Percentiles rank a stretch among this genome's conserved stretches.
These are phyloP conservation scores for Psilocybe subaeruginosa DNA, from an alignment of 768 basidiomycete species.

Conservation along the genomic window DNA sequence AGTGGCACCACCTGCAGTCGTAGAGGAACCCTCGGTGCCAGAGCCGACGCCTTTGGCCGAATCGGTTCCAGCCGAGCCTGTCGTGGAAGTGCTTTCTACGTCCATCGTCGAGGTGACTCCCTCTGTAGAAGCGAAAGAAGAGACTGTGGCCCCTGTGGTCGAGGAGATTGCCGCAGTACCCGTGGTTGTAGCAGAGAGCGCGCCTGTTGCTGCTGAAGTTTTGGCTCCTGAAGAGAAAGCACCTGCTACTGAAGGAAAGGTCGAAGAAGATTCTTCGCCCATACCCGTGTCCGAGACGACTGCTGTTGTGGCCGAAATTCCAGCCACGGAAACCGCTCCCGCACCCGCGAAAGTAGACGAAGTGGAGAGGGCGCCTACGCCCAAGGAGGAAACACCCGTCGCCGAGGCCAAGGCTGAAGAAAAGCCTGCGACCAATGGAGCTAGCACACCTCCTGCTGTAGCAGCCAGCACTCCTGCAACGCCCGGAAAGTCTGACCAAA, in stretches of 20 bases:
- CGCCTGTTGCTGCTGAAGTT: background rate
- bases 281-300: background rate
- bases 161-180: background rate
- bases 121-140: background rate
- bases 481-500: slow-evolving; percentile 11
- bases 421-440: background rate
- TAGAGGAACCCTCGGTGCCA: background rate
- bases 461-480: background rate
- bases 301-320: background rate
- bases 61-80: background rate
- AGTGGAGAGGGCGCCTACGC: background rate
- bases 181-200: background rate
- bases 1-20: background rate
- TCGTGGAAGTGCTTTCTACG: background rate
- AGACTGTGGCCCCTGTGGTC: background rate
- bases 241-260: background rate
- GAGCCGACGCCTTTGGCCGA: background rate
- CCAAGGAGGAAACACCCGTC: background rate
- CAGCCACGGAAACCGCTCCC: slow-evolving; percentile 2
- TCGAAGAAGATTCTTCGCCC: background rate
- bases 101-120: background rate
- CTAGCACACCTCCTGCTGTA: background rate
- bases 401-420: background rate
- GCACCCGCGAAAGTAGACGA: slow-evolving; percentile 1
- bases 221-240: background rate